Base-by-base conservation (phyloP, 2,329 filamentous ascomycete genomes). In the Colletotrichum sublineola region DNA sequence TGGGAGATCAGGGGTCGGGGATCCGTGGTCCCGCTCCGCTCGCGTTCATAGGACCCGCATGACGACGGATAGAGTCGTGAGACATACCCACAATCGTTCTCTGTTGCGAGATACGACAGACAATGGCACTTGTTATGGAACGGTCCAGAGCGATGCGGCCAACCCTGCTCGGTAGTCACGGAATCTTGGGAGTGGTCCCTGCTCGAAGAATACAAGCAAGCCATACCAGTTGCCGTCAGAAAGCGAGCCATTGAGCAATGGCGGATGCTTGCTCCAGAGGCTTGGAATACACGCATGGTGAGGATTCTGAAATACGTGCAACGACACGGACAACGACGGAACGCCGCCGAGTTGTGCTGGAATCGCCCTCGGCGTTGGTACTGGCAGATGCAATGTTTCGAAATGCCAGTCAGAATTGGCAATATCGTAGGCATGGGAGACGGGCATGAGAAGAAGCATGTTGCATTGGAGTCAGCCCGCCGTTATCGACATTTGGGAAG, bases 401-500 rank as follows among this genome's bases (percentile, higher is more conserved):
- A 46, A 24, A 56, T 42, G 48, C 38, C 24, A 40, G 20, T 56
- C 38, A 56, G 40, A 48, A 46, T 56, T 24, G 36, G 15, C 24
- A 52, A 14, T 12, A 3, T 36, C 46, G 4, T 15, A 29, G n/a
- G 18, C 18, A 61, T n/a, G 8, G 29, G 20, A 24, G 18, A 29
- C 44, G 63, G 31, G 36, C 36, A 53, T 18, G 52, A 50, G 24
- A 55, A 38, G 53, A 38, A 12, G 60, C 56, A 53, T 64, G 57
- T 36, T 18, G 42, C 48, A 53, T 46, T 61, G 57, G 50, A 52
- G 63, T 42, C 48, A 24, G 44, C 53, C 33, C 20, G 53, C 53
- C 64, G 42, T 42, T 20, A 29, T 52, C 58, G 64, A 71, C 36
- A 63, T 71, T 68, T 42, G 63, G 63, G 63, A 63, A 62, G 48